phyloP scores from a whole-genome alignment of 768 basidiomycete genomes.

The Astraeus odoratus region DNA sequence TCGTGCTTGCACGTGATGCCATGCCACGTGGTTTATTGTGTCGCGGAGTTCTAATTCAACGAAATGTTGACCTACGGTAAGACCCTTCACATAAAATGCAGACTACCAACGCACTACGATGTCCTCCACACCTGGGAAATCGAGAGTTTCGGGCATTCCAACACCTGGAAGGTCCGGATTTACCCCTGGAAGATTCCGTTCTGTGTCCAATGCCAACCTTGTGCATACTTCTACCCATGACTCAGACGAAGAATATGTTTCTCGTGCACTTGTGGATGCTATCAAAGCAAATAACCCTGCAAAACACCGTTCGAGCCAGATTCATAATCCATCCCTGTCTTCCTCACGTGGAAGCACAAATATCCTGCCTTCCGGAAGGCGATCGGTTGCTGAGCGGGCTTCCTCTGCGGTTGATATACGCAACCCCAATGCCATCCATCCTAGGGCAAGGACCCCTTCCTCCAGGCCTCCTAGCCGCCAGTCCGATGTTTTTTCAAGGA shows the following conservation, averaged over 20 bases:
- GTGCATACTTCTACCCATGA: conserved; percentile 27
- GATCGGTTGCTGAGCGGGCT: conserved; percentile 51
- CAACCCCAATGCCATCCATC: conserved; percentile 32
- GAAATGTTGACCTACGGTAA: too few relatives aligned
- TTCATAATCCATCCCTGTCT: conserved; percentile 34
- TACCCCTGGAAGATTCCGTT: conserved; percentile 65
- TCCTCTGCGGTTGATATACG: too few relatives aligned
- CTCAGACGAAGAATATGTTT: conserved; percentile 50
- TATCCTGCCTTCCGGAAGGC: conserved; percentile 35
- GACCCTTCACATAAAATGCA: too few relatives aligned
- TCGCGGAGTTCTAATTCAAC: too few relatives aligned
- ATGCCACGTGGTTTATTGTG: too few relatives aligned
- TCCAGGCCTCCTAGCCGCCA: conserved; percentile 60
- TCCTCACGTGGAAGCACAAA: conserved; percentile 39
- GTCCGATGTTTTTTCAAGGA: conserved; percentile 50
- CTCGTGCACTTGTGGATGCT: conserved; percentile 72
- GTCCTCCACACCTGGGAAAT: conserved; percentile 39
- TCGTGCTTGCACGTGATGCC: too few relatives aligned
- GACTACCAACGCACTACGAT: conserved; percentile 17
- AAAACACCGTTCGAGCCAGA: conserved; percentile 46
- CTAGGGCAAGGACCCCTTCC: conserved; percentile 47
- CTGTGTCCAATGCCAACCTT: conserved; percentile 46
- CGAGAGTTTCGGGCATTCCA: conserved; percentile 37
- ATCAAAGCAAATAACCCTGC: conserved; percentile 77
- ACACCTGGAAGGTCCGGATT: conserved; percentile 44